Percentiles rank a stretch among this genome's conserved stretches.
Conservation (phyloP, 495 filamentous ascomycete genomes). For the Hypoxylon fuscum region DNA sequence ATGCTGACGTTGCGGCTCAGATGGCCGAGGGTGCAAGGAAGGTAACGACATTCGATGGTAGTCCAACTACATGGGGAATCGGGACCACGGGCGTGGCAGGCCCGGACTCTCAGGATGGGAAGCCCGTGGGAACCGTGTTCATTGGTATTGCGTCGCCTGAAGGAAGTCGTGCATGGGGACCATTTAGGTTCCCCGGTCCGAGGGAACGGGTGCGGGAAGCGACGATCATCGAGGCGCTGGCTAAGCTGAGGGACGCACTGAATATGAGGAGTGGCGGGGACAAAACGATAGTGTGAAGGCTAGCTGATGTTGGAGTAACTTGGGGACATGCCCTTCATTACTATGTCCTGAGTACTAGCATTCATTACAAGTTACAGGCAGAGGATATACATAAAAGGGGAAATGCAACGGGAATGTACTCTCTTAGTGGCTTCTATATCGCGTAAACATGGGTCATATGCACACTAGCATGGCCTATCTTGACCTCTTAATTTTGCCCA, state of each 20-base stretch:
- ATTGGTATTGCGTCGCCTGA: conserved; percentile 33
- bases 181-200: conserved; percentile 39
- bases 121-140: conserved; percentile 40
- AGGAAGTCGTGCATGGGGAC: conserved; percentile 29
- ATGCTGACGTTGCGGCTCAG: conserved; percentile 44
- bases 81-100: conserved; percentile 47
- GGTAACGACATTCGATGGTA: conserved; percentile 24
- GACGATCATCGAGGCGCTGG: conserved; percentile 39
- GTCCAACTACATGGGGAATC: conserved; percentile 43
- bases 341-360: no score
- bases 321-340: no score
- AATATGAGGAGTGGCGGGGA: conserved; percentile 5
- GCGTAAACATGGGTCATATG: no score
- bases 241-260: conserved; percentile 27
- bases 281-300: no score
- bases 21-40: conserved; percentile 44
- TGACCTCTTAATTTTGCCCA: no score
- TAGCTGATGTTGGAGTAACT: no score
- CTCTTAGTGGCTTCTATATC: no score
- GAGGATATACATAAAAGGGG: no score
- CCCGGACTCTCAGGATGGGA: conserved; percentile 41
- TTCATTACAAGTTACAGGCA: no score
- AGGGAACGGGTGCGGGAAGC: conserved; percentile 38
- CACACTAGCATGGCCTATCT: no score
- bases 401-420: no score